Evolutionary conservation across 1,139 yeast species (phyloP), one percentile per base, ranked within the genome.

Genomic region (Taiozyma sp.): DNA sequence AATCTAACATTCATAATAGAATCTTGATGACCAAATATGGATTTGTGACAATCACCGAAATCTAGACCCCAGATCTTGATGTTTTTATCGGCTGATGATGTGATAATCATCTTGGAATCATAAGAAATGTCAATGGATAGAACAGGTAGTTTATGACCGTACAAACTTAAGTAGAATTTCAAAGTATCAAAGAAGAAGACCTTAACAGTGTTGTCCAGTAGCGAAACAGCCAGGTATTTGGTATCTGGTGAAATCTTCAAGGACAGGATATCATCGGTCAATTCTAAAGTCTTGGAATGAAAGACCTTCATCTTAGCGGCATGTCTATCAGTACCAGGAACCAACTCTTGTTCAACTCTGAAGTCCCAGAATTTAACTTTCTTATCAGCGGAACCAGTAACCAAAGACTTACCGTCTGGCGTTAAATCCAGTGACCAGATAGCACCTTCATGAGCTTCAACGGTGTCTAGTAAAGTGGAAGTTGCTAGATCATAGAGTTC

Each of bases 41-140:
- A 91, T 67, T 85, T 86, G 69, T 93, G 99, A 73, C 99, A 93
- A 69, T 93, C 99, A 68, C 99, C 99, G 67, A 93, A 93, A 68
- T 93, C 99, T 54, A 95, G 73, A 47, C 99, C 99, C 99, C 99
- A 93, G 52, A 93, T 86, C 68, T 95, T 90, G 64, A 93, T 88
- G 68, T 93, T 93, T 68, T 93, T 93, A 70, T 93, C 99, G 0
- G 99, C 99, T 1, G 97, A 89, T 7, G 97, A 88, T 0, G 98
- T 88, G 50, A 91, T 83, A 50, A 93, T 77, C 60, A 93, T 69
- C 66, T 93, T 93, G 42, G 93, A 84, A 66, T 93, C 99, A 58
- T 70, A 75, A 1, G 98, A 87, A 42, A 93, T 90, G 66, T 93
- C 99, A 61, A 95, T 81, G 3, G 96, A 83, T 51, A 89, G 73